Conservation (phyloP, 2,329 filamentous ascomycete species). For the Bipolaris zeicola region DNA sequence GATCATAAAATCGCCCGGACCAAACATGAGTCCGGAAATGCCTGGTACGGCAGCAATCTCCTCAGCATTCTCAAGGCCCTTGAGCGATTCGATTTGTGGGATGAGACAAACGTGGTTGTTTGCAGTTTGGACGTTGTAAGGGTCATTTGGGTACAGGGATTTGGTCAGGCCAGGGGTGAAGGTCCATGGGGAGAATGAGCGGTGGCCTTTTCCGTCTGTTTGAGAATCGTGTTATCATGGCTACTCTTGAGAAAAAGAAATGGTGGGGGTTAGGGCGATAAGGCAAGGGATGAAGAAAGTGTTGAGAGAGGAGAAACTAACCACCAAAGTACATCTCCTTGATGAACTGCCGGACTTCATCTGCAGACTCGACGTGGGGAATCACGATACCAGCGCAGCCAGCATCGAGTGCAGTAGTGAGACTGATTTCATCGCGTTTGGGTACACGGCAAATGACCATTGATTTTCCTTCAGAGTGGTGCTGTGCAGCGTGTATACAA, state of each 20-base stretch:
- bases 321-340: constrained; percentile 31
- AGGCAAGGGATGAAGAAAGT: not conserved
- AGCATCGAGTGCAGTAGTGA: constrained; percentile 33
- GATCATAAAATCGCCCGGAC: constrained; percentile 33
- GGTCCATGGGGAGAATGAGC: constrained; percentile 35
- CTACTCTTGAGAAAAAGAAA: too few relatives aligned
- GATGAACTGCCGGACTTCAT: constrained; percentile 32
- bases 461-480: constrained; percentile 33
- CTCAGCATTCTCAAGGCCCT: constrained; percentile 33
- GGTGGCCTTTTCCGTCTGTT: constrained; percentile 19
- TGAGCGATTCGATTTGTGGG: constrained; percentile 34
- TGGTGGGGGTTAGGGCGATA: not conserved
- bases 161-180: constrained; percentile 28
- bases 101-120: constrained; percentile 38
- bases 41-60: constrained; percentile 36
- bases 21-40: constrained; percentile 35
- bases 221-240: constrained; percentile 3
- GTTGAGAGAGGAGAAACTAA: not conserved
- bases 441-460: constrained; percentile 33
- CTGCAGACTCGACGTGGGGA: constrained; percentile 29
- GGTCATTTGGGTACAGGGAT: constrained; percentile 30
- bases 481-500: constrained; percentile 34
- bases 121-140: constrained; percentile 29
- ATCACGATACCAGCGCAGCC: constrained; percentile 33
- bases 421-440: constrained; percentile 30